Base-by-base conservation (phyloP, 2,329 filamentous ascomycete genomes). In the Ceratocystis colombiana region DNA sequence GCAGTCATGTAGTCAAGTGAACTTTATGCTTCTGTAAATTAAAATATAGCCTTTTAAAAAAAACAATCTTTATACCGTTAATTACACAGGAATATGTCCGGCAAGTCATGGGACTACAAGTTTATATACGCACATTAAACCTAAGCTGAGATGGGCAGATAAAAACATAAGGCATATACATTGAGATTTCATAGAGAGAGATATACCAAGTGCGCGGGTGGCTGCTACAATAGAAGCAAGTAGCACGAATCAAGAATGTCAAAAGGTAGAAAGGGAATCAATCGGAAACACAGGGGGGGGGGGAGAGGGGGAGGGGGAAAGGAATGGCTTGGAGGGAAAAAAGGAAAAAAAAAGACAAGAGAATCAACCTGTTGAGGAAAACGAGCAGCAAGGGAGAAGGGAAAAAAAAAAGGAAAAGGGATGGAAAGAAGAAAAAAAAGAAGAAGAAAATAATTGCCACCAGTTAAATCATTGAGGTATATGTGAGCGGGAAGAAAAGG, bases 381-480 rank as follows among this genome's bases (percentile, higher is more conserved):
- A 17, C 17, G 7, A 30, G 53, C 28, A 57, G 53, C 7, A 53
- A 28, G 48, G 17, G 25, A 2, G 53, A 7, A 17, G 8, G n/a
- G 8, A 2, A 55, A 8, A 37, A 37, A 12, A 12, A 12, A 12
- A 30, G 28, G 45, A 41, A 64, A 62, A 50, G 57, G 25, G 63
- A 57, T 45, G 63, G 46, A 53, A 64, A 64, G 44, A 53, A 63
- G 57, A 41, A n/a, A 2, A 2, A 28, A 25, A 50, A 44, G 37
- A 50, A 44, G 37, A 41, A 62, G 6, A 37, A 33, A 22, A 66
- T 15, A 62, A 41, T 62, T 66, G 37, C 33, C 59, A 66, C 45
- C 44, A 55, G n/a, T 55, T 61, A 63, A 63, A 64, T 33, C 59
- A 46, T 30, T n/a, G 37, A 33, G 28, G 44, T 22, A 63, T 30